These are phyloP conservation scores for Vitis amurensis DNA, from an alignment of 164 flowering plant species.

Conservation along the genomic window DNA sequence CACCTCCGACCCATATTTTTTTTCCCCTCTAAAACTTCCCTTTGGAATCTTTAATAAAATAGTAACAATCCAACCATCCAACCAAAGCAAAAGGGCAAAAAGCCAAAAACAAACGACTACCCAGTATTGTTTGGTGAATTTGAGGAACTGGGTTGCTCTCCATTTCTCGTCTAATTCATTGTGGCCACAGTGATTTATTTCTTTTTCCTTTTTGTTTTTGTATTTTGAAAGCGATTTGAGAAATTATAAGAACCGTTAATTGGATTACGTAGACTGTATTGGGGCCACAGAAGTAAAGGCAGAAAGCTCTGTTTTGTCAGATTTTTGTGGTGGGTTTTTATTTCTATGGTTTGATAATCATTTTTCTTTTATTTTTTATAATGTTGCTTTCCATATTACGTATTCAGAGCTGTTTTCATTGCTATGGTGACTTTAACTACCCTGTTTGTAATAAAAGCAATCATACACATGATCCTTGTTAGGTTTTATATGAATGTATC, in stretches of 20 bases:
- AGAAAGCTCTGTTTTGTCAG: constrained; percentile 1
- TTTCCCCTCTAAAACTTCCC: too few relatives aligned
- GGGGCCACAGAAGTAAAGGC: too few relatives aligned
- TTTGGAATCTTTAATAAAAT: too few relatives aligned
- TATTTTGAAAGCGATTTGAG: constrained; percentile 19
- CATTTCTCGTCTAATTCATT: not conserved
- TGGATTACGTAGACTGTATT: not conserved
- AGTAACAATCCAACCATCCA: not conserved
- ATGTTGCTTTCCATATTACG: too few relatives aligned
- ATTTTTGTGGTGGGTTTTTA: constrained; percentile 11
- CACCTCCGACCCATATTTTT: not conserved
- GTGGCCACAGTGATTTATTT: not conserved
- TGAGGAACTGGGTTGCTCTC: constrained; percentile 19
- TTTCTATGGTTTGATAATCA: not conserved
- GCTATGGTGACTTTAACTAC: too few relatives aligned
- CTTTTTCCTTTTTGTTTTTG: not conserved
- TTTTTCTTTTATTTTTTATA: too few relatives aligned
- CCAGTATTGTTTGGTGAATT: constrained; percentile 5
- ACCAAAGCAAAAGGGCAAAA: not conserved
- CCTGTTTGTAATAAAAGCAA: too few relatives aligned
- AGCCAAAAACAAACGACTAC: not conserved
- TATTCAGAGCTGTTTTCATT: too few relatives aligned
- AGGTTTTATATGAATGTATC: too few relatives aligned
- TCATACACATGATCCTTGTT: too few relatives aligned
- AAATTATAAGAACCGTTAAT: not conserved